These are phyloP conservation scores for Mortierella antarctica DNA, from an alignment of 192 early-diverging fungal species.

Conservation along the genomic window DNA sequence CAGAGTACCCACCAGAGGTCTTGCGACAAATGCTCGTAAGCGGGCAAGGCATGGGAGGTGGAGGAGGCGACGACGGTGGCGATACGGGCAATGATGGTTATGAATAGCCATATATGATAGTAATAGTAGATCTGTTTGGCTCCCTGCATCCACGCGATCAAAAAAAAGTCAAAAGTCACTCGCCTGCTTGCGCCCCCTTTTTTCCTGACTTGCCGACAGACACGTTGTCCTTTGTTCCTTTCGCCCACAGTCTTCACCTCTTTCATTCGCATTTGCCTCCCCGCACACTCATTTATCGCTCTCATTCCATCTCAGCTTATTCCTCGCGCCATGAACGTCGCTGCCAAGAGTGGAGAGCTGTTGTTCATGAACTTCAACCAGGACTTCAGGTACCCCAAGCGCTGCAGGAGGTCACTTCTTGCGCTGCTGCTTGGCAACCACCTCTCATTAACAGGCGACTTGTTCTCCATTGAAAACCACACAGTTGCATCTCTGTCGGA, in stretches of 20 bases:
- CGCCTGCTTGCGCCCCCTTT: too few species aligned
- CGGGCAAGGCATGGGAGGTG: constrained; percentile 8
- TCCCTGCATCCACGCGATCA: neutral
- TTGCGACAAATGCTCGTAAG: constrained; percentile 42
- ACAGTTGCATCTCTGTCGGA: constrained; percentile 90
- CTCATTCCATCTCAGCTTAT: too few species aligned
- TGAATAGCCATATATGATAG: neutral
- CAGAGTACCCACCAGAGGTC: constrained; percentile 50
- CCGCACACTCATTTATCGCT: too few species aligned
- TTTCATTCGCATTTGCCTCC: too few species aligned
- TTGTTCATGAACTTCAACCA: constrained; percentile 88
- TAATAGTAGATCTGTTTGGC: too few species aligned
- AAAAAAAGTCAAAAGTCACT: neutral
- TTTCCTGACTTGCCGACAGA: too few species aligned
- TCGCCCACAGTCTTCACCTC: too few species aligned
- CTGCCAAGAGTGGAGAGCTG: constrained; percentile 71
- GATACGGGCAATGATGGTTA: constrained; percentile 23
- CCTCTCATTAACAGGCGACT: neutral
- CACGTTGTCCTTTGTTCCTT: too few species aligned
- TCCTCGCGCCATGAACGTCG: constrained; percentile 68
- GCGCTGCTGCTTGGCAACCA: too few species aligned
- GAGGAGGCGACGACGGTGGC: neutral
- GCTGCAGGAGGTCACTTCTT: too few species aligned
- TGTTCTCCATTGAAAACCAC: neutral
- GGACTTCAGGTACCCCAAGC: constrained; percentile 68